A percentile compares a stretch with the other conserved stretches of the same genome.
Conservation (phyloP, 176 grass and related monocot genomes). For the Cocos nucifera region DNA sequence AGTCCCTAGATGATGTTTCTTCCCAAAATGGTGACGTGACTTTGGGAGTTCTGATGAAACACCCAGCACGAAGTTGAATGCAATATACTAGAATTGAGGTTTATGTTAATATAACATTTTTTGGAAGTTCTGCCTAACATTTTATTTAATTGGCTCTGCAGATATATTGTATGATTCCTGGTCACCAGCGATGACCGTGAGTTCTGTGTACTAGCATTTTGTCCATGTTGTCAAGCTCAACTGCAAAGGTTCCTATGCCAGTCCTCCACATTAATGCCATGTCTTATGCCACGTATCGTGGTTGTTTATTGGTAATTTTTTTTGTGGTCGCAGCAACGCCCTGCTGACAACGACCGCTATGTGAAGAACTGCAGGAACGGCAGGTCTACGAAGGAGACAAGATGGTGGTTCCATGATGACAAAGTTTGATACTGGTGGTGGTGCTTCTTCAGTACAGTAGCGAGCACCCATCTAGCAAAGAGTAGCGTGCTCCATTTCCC, state of each 20-base stretch:
- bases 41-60: too few relatives aligned
- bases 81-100: too few relatives aligned
- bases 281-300: not conserved
- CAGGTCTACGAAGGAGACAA: conserved; percentile 7
- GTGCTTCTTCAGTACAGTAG: not conserved
- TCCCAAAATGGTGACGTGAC: too few relatives aligned
- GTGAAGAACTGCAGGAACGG: conserved; percentile 13
- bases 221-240: conserved; percentile 87
- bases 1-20: too few relatives aligned
- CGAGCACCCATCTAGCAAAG: not conserved
- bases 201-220: conserved; percentile 22
- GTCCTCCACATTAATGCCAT: not conserved
- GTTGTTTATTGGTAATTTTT: not conserved
- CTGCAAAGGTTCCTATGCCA: conserved; percentile 49
- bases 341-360: conserved; percentile 6
- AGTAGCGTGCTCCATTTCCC: not conserved
- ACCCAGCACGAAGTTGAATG: too few relatives aligned
- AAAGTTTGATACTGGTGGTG: not conserved
- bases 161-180: conserved; percentile 19
- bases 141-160: not conserved
- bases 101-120: too few relatives aligned
- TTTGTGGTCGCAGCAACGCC: conserved; percentile 6
- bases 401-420: conserved; percentile 19
- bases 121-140: not conserved
- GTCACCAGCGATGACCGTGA: conserved; percentile 18